Evolutionary conservation across 2,329 filamentous ascomycete species (phyloP), one percentile per base, ranked within the genome.

Genomic region (Botrytis fragariae): DNA sequence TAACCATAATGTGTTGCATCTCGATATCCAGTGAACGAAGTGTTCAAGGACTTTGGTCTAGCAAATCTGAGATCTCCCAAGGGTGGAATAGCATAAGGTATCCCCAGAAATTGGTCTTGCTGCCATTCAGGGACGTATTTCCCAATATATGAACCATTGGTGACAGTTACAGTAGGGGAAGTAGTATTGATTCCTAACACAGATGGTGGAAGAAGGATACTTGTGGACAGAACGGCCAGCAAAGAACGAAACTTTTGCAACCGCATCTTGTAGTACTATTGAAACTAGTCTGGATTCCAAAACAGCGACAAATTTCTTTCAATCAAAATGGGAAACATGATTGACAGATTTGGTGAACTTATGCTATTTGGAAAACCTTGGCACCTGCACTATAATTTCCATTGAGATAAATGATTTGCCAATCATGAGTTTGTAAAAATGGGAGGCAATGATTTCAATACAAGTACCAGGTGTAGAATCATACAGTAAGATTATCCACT

Each of bases 1-100:
- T 83, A 81, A 1, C 84, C 83, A 71, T 86, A 85, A 44, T 80
- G 74, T 0, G 81, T 84, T 0, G 84, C 84, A 72, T 83, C 80
- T 16, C 83, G 79, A n/a, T 82, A 77, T 0, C 78, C 83, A 4
- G 80, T 75, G 51, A 84, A 86, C 0, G 83, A 81, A 22, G 80
- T 75, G 71, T 84, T 82, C n/a, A 84, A 70, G 35, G 81, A 79
- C 65, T 80, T 77, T 35, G 77, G 75, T 63, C 74, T 82, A 18
- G 80, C 81, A 74, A 87, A 87, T 18, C 86, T 83, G 48, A 81
- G 80, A 29, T 85, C 81, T 0, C 84, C 85, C 0, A 82, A 79
- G 3, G 86, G 85, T 4, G 85, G 83, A 5, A 83, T 77, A 0
- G 85, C 85, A 74, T 86, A 87, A 0, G 84, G 85, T 22, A 88